These are phyloP conservation scores for Echium plantagineum DNA, from an alignment of 257 asterid species.

Conservation along the genomic window DNA sequence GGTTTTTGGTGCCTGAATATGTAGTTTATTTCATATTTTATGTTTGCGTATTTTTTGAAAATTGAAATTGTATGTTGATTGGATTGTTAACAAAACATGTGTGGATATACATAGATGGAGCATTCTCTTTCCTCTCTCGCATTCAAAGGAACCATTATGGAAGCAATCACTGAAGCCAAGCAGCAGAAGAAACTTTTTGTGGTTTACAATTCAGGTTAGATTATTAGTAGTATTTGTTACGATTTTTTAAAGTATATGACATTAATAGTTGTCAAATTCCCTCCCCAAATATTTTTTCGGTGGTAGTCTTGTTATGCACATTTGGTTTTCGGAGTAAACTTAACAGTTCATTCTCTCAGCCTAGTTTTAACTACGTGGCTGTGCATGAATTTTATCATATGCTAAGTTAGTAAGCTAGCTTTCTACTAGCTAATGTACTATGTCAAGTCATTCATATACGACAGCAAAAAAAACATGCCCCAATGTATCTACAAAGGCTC, in stretches of 20 bases:
- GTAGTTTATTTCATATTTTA: neutral
- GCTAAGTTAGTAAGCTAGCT: no score
- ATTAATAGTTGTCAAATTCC: no score
- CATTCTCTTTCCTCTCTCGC: conserved; percentile 57
- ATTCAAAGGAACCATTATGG: conserved; percentile 64
- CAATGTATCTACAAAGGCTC: no score
- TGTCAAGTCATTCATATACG: no score
- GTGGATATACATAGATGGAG: conserved; percentile 51
- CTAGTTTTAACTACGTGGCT: no score
- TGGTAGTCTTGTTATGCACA: no score
- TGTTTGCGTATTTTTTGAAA: neutral
- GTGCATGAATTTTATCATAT: no score
- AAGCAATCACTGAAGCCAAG: conserved; percentile 81
- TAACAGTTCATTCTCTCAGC: no score
- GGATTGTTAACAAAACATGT: neutral
- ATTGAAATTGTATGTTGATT: neutral
- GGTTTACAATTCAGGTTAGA: conserved; percentile 64
- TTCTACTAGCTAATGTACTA: no score
- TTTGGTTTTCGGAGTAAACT: no score
- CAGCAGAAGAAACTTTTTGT: conserved; percentile 82
- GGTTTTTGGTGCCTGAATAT: neutral
- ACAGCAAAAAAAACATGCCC: no score
- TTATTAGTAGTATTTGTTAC: neutral
- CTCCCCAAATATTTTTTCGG: no score
- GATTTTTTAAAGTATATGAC: conserved; percentile 1